phyloP scores from a whole-genome alignment of 148 eudicot species.

The Dysphania ambrosioides region DNA sequence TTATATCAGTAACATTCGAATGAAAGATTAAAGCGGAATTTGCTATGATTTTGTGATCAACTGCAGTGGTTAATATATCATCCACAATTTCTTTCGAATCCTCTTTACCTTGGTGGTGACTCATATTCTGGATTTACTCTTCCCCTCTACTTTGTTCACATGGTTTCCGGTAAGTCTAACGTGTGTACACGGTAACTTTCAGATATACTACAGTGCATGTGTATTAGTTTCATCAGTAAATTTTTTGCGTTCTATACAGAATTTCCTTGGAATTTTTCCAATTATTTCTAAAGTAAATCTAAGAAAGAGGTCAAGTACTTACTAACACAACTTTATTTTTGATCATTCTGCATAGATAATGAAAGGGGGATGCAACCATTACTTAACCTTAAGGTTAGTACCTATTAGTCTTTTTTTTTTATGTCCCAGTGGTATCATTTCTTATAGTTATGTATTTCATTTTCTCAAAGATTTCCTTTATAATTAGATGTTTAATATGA shows the following conservation, averaged over 20 bases:
- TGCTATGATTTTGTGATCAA: background rate
- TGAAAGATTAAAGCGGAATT: too few species aligned
- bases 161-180: slow-evolving; percentile 30
- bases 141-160: slow-evolving; percentile 34
- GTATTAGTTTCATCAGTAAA: too few species aligned
- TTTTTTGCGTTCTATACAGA: too few species aligned
- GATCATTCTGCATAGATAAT: slow-evolving; percentile 33
- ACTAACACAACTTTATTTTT: background rate
- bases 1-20: background rate
- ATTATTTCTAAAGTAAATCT: too few species aligned
- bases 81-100: slow-evolving; percentile 43
- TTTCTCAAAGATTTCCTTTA: too few species aligned
- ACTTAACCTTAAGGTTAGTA: slow-evolving; percentile 45
- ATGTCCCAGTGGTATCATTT: background rate
- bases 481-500: too few species aligned
- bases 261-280: too few species aligned
- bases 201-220: too few species aligned
- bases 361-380: slow-evolving; percentile 37
- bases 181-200: too few species aligned
- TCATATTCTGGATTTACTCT: slow-evolving; percentile 57
- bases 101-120: slow-evolving; percentile 62
- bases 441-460: too few species aligned
- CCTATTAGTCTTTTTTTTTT: background rate
- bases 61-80: slow-evolving; percentile 47
- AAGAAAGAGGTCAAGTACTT: too few species aligned